Base-by-base conservation (phyloP, 129 eudicot genomes). In the Smallanthus sonchifolius region DNA sequence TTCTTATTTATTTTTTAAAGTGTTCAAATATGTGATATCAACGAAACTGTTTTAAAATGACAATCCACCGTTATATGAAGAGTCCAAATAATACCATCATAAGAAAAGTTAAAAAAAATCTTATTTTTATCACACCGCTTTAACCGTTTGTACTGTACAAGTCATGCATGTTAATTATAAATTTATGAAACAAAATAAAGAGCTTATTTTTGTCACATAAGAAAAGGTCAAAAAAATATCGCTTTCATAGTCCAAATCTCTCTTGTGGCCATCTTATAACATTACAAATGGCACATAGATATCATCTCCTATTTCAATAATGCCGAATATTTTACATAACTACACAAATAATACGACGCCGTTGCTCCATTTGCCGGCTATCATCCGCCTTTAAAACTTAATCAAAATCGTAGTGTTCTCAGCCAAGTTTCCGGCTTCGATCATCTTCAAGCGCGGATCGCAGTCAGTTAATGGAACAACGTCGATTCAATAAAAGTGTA, bases 401-500 rank as follows among this genome's bases (percentile, higher is more conserved):
- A 65, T 69, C 59, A 65, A 79, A 66, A 65, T 74, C 67, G 16
- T 55, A 19, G 57, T 81, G 11, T 63, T 64, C 55, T 76, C 66
- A 70, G 47, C 64, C 69, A 65, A 55, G 54, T 69, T 75, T 62
- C 40, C 35, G 32, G 45, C 24, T 19, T 39, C 15, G 7, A 59
- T 60, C 40, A 6, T 48, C 51, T 7, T 24, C 34, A 30, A 67
- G 10, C 19, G 49, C 9, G 42, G 40, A 60, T 52, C 65, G 0
- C 57, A 17, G 30, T 73, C 37, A 17, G 42, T 13, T 69, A 56
- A 84, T 82, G 84, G 89, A 85, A 70, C 85, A 70, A 38, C 68
- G 86, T 67, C 75, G 91, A 48, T 83, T 85, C 75, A 83, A 56
- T 80, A 74, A 87, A 14, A 76, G 73, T 34, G 66, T 73, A 19